These are phyloP conservation scores for Apiospora phragmitis DNA, from an alignment of 2,329 filamentous ascomycete species.

Conservation along the genomic window DNA sequence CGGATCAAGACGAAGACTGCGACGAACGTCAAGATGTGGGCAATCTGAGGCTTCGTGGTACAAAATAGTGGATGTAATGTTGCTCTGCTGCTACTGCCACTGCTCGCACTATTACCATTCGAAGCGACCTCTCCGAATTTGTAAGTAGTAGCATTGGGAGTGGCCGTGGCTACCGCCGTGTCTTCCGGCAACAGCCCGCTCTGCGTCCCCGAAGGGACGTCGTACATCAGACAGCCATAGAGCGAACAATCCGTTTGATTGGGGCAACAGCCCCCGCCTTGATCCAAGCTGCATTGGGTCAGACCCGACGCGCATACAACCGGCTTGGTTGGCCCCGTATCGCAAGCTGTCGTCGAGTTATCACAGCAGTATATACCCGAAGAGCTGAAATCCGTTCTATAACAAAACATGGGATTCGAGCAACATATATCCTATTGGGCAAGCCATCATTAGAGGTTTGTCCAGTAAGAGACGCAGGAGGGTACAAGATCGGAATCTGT, in stretches of 20 bases:
- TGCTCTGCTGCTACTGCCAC: neutral
- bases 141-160: slow-evolving; percentile 5
- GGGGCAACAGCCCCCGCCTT: slow-evolving; percentile 25
- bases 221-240: slow-evolving; percentile 19
- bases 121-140: slow-evolving; percentile 14
- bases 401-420: slow-evolving; percentile 19
- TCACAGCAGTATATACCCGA: slow-evolving; percentile 26
- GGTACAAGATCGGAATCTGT: neutral
- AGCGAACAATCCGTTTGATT: slow-evolving; percentile 16
- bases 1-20: neutral
- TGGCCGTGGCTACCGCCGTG: neutral
- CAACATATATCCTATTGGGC: slow-evolving; percentile 23
- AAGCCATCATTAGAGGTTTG: neutral
- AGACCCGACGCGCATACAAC: slow-evolving; percentile 16
- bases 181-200: neutral
- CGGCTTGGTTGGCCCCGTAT: slow-evolving; percentile 9
- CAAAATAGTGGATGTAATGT: neutral
- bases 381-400: slow-evolving; percentile 19
- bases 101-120: neutral
- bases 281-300: slow-evolving; percentile 15
- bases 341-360: slow-evolving; percentile 6
- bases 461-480: neutral
- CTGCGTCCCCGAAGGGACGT: neutral
- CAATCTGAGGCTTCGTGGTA: neutral
- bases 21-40: neutral